Evolutionary conservation across 2,329 filamentous ascomycete species (phyloP).

Genomic region (Aureobasidium leucospermi): DNA sequence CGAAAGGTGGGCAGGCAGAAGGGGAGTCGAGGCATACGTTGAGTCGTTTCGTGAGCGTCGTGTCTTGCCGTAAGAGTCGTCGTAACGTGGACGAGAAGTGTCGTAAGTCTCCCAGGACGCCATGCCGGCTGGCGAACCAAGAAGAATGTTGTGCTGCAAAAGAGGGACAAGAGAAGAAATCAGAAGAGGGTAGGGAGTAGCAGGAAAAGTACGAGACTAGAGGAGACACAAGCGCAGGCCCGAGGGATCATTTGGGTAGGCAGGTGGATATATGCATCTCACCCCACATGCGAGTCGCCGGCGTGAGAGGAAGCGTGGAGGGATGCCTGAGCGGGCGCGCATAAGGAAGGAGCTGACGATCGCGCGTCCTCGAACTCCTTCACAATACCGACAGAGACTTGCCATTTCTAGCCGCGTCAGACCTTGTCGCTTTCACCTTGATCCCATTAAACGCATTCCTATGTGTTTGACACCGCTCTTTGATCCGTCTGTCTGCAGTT

Average conservation of each 20-base stretch:
- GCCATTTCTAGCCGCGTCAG: neutral
- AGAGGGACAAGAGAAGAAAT: neutral
- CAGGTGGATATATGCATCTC: conserved; percentile 5
- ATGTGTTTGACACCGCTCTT: conserved; percentile 11
- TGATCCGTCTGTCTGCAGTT: neutral
- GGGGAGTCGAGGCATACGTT: neutral
- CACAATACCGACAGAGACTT: neutral
- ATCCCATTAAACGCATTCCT: neutral
- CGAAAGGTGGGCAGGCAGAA: neutral
- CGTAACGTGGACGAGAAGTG: conserved; percentile 14
- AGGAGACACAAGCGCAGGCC: neutral
- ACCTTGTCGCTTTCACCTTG: neutral
- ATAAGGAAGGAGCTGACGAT: conserved; percentile 10
- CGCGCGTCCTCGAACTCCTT: neutral
- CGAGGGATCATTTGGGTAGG: neutral
- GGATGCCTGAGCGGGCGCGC: conserved; percentile 3
- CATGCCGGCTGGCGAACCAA: conserved; percentile 16
- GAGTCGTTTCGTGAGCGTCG: conserved; percentile 18
- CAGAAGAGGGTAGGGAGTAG: neutral
- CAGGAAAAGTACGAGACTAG: neutral
- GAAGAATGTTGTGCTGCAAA: neutral
- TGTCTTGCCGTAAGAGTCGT: conserved; percentile 14
- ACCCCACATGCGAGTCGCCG: conserved; percentile 8
- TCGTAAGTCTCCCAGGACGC: conserved; percentile 21
- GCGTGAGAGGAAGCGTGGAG: neutral